Percentiles rank a stretch among this genome's conserved stretches.
Conservation (phyloP, 192 early-diverging fungal species). For the Coemansia sp. region DNA sequence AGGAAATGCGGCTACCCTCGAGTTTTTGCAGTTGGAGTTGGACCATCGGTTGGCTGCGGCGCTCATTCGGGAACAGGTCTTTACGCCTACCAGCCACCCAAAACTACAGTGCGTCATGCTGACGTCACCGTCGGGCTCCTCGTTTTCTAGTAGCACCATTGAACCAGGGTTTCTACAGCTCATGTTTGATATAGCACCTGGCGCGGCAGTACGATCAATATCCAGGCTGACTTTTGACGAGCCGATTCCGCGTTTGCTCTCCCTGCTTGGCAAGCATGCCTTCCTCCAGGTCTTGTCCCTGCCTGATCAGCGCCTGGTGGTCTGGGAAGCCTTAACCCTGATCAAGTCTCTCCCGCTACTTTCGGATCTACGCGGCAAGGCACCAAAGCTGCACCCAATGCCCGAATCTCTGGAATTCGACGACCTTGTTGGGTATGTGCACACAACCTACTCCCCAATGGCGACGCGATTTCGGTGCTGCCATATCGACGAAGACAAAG, state of each 20-base stretch:
- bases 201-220: neutral
- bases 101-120: neutral
- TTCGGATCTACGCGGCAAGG: too few species aligned
- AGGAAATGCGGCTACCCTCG: neutral
- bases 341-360: neutral
- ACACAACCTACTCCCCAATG: neutral
- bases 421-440: neutral
- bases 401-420: too few species aligned
- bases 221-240: too few species aligned
- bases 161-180: neutral
- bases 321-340: neutral
- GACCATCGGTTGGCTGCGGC: neutral
- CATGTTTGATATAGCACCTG: neutral
- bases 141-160: neutral
- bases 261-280: neutral
- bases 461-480: neutral
- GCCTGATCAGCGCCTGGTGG: neutral
- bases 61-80: neutral
- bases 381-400: too few species aligned
- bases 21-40: neutral
- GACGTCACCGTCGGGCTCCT: too few species aligned
- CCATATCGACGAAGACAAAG: neutral
- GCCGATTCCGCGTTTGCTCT: too few species aligned
- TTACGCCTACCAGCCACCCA: neutral
- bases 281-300: neutral